Conservation (phyloP, 2,329 filamentous ascomycete species). For the Chrysoporthe puriensis region DNA sequence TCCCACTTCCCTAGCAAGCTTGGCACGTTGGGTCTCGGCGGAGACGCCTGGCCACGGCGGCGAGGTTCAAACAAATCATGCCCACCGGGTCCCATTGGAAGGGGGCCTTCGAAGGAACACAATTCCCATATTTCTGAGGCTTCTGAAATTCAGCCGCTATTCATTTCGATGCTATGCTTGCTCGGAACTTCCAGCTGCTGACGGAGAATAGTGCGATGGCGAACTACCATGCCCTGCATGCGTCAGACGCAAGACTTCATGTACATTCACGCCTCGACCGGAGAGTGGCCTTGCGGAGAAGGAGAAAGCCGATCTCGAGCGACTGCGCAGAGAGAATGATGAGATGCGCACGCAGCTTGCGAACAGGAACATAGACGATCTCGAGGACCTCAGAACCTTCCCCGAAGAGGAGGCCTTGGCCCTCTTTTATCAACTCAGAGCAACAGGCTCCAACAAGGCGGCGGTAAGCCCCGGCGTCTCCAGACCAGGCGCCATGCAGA, state of each 20-base stretch:
- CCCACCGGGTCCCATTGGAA: no score
- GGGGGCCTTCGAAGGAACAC: no score
- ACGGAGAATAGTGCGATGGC: constrained; percentile 19
- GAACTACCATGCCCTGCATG: constrained; percentile 24
- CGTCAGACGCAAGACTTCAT: constrained; percentile 16
- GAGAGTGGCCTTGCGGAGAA: background rate
- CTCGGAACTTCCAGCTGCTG: background rate
- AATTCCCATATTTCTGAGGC: background rate
- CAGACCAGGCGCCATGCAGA: background rate
- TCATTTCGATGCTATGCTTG: background rate
- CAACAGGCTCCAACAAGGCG: background rate
- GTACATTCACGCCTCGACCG: constrained; percentile 15
- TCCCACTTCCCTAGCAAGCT: no score
- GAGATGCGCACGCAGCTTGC: background rate
- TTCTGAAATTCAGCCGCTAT: background rate
- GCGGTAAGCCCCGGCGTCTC: background rate
- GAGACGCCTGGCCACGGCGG: no score
- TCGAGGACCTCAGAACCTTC: constrained; percentile 7
- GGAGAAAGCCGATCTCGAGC: constrained; percentile 11
- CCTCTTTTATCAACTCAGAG: constrained; percentile 10
- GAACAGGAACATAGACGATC: background rate
- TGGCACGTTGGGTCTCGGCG: no score
- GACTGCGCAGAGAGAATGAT: constrained; percentile 15
- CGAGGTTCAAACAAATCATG: background rate
- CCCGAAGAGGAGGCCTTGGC: constrained; percentile 20